phyloP scores from a whole-genome alignment of 106 monocot genomes.

The Platanthera guangdongensis region DNA sequence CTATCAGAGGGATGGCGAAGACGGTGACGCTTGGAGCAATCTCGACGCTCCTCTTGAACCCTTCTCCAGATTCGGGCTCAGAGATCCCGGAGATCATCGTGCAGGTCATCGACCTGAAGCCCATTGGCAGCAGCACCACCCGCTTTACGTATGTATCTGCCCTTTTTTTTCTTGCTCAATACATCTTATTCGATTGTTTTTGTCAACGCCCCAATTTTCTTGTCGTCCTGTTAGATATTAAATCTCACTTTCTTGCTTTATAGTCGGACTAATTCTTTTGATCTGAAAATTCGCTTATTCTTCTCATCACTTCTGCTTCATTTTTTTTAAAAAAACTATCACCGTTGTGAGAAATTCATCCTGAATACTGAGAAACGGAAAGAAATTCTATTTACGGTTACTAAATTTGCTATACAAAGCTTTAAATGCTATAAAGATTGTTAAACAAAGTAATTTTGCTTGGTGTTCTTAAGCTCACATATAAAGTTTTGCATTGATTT shows the following conservation, averaged over 20 bases:
- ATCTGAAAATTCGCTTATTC: neutral
- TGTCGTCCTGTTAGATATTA: neutral
- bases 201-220: too few relatives aligned
- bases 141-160: constrained; percentile 62
- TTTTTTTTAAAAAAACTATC: neutral
- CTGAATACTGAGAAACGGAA: neutral
- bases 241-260: neutral
- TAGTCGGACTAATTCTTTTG: neutral
- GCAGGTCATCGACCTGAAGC: constrained; percentile 92
- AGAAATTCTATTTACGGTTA: neutral
- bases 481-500: neutral
- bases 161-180: neutral
- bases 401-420: neutral
- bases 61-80: constrained; percentile 40
- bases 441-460: neutral
- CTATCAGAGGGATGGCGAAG: constrained; percentile 22
- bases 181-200: neutral
- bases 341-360: neutral
- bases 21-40: constrained; percentile 60
- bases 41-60: constrained; percentile 49
- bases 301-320: neutral
- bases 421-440: neutral
- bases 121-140: constrained; percentile 71
- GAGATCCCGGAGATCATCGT: constrained; percentile 64
- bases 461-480: neutral